Evolutionary conservation across 345 rosid species (phyloP).

Genomic region (Linum usitatissimum): DNA sequence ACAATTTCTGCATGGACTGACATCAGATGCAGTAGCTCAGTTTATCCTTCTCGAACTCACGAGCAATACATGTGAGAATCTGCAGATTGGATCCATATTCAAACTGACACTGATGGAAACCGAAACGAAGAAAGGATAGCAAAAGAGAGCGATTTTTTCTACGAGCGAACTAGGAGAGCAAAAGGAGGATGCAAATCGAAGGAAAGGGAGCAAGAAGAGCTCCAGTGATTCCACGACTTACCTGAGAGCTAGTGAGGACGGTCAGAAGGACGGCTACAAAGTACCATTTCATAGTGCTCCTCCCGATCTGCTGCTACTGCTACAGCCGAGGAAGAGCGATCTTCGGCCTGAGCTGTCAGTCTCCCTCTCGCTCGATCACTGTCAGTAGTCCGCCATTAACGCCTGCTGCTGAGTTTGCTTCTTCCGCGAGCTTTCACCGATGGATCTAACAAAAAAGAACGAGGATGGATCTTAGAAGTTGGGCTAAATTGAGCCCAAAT

Average conservation of each 20-base stretch:
- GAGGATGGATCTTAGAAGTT: no score
- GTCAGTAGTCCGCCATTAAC: neutral
- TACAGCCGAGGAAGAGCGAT: neutral
- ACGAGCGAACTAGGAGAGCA: neutral
- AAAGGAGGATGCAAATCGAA: neutral
- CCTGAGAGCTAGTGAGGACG: constrained; percentile 45
- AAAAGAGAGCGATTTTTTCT: neutral
- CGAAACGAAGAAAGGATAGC: neutral
- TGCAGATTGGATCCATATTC: neutral
- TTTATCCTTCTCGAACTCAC: neutral
- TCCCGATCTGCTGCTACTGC: neutral
- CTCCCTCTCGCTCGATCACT: neutral
- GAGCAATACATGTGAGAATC: no score
- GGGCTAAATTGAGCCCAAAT: no score
- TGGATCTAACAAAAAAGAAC: neutral
- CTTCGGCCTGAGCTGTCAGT: no score
- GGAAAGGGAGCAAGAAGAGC: neutral
- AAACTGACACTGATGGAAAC: neutral
- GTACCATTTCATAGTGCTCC: constrained; percentile 37
- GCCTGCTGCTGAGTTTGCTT: neutral
- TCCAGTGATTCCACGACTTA: constrained; percentile 1
- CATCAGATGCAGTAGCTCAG: no score
- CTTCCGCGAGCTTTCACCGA: neutral
- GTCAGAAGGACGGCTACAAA: constrained; percentile 41
- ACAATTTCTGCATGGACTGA: no score